Evolutionary conservation across 371 early-diverging fungal species (phyloP), one percentile per base, ranked within the genome.

Genomic region (Gilbertella persicaria): DNA sequence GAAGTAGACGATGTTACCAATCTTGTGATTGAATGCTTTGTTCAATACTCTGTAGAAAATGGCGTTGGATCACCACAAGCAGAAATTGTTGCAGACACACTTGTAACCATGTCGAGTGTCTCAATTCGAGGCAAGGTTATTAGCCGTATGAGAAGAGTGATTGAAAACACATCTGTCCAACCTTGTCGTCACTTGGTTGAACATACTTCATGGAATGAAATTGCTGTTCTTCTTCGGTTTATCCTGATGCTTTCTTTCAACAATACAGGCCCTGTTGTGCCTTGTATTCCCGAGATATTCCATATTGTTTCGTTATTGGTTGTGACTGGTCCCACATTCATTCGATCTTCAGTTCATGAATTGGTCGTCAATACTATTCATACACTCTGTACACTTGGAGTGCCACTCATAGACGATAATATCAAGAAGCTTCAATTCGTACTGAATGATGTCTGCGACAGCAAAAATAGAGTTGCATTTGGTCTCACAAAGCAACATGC

Each of bases 341-440:
- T 94, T 40, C 84, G 96, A 10, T 75, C 90, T 0, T 88, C 95
- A 6, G 83, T 95, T 8, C 95, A 95, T 60, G 96, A 94, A n/a
- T 82, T 94, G 30, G 88, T 94, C 14, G 85, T 94, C 42, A 95
- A 97, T 58, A 79, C 92, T 7, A 87, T 97, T 16, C 97, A 95
- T 58, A 86, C 90, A 0, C 61, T 96, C 17, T 91, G 89, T 43
- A 92, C 93, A 12, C 53, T 56, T 45, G 79, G 83, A 16, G 75
- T 81, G 29, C 73, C 81, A 1, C 53, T 84, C 16, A 70, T 79
- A 12, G 85, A 86, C 16, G 84, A 75, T 9, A 80, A 79, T 41
- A 61, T 84, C 30, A 73, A 81, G 26, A 83, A 81, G 52, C 61
- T 92, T 29, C 70, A 78, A 9, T 70, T 75, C 42, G 57, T 89